Evolutionary conservation across 495 filamentous ascomycete species (phyloP), one percentile per base, ranked within the genome.

Genomic region (Poronia punctata): DNA sequence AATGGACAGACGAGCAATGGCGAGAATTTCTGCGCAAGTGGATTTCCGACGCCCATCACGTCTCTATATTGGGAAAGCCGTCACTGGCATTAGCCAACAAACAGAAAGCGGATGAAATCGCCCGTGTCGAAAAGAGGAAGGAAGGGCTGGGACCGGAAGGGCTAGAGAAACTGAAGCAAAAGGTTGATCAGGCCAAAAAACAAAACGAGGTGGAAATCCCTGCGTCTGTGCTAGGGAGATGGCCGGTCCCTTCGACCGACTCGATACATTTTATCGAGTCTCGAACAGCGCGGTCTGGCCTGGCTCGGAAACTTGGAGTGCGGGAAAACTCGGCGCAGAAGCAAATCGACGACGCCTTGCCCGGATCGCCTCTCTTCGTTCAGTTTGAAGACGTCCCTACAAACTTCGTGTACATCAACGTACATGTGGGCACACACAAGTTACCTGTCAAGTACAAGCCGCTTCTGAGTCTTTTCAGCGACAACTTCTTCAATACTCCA

Each of bases 231-330:
- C 65, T 97, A n/a, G 79, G 80, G 37, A 70, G 80, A 34, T 95
- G 93, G 65, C 56, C 73, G 29, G 83, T 99, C 24, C 93, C 92
- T 14, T 73, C 78, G 8, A 80, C 86, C 0, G 82, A 88, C 5
- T 89, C 88, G 0, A 92, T 95, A 29, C 86, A 96, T 60, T 95
- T 97, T 60, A 89, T 95, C 52, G 75, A 88, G 32, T 92, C 92
- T 0, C 78, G 71, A 6, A 95, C 88, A 1, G 92, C 88, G 22
- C 72, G 88, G 38, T 86, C 88, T 19, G 92, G 93, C 26, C 62
- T 80, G 49, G 93, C 93, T 9, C 66, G 78, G 40, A 70, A 76
- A 42, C 64, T 86, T 43, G 87, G 86, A 7, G 67, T 60, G 2
- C 52, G 76, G 1, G 65, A 80, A 15, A 90, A 87, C 52, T 53